Evolutionary conservation across 495 filamentous ascomycete genomes (phyloP).

Genomic region (Glutinoglossum americanum): DNA sequence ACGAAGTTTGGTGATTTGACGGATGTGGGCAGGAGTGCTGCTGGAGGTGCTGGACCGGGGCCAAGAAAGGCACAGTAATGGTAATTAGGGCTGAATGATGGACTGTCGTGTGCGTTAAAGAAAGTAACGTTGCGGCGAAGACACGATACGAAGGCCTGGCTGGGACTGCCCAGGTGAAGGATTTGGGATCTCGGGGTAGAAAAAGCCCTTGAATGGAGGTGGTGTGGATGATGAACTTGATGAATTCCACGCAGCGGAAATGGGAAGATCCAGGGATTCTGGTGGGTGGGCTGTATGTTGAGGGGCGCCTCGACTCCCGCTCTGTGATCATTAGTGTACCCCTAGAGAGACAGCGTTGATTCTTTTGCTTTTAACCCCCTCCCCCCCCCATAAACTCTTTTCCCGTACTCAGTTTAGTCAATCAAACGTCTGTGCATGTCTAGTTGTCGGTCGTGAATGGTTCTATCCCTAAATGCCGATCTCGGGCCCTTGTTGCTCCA

Average conservation of each 20-base stretch:
- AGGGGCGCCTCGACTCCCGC: not conserved
- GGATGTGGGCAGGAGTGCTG: constrained; percentile 47
- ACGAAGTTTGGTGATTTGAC: constrained; percentile 59
- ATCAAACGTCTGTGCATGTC: not conserved
- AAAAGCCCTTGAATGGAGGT: not conserved
- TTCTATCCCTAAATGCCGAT: too few relatives aligned
- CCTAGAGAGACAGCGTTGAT: not conserved
- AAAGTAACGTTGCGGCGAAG: not conserved
- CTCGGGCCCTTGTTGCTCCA: too few relatives aligned
- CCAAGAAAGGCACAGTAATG: constrained; percentile 7
- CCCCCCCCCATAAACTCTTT: not conserved
- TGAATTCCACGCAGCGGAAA: not conserved
- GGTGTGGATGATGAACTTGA: not conserved
- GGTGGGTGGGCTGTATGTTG: not conserved
- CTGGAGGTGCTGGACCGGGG: constrained; percentile 26
- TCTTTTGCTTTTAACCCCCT: not conserved
- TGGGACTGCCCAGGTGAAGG: not conserved
- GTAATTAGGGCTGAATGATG: not conserved
- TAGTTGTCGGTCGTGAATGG: not conserved
- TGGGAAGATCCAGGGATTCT: not conserved
- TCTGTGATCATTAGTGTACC: not conserved
- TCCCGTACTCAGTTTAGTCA: not conserved
- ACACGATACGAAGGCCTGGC: not conserved
- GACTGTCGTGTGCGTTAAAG: not conserved
- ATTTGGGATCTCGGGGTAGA: not conserved